These are phyloP conservation scores for Botryosphaeria dothidea DNA, from an alignment of 2,329 filamentous ascomycete genomes.

Conservation along the genomic window DNA sequence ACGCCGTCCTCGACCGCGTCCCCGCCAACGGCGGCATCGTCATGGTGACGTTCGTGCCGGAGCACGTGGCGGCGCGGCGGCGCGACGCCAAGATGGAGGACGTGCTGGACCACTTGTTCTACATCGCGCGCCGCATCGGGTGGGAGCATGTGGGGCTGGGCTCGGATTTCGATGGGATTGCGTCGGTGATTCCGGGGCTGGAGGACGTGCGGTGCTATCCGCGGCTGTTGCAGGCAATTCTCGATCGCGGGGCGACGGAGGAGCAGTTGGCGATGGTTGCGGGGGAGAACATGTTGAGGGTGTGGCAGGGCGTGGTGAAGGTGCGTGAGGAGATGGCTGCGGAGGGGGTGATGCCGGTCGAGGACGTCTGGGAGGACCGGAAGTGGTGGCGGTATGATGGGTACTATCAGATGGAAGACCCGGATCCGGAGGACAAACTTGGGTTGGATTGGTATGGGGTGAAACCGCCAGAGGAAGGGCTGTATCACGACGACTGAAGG, in stretches of 20 bases:
- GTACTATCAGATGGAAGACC: neutral
- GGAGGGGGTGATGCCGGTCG: neutral
- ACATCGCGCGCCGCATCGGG: conserved; percentile 34
- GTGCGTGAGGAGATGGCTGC: neutral
- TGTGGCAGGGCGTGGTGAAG: neutral
- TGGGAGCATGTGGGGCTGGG: conserved; percentile 36
- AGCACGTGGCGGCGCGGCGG: neutral
- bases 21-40: conserved; percentile 26
- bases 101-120: conserved; percentile 35
- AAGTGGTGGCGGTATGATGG: neutral
- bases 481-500: neutral
- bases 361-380: neutral
- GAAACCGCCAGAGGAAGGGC: neutral
- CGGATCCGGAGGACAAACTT: neutral
- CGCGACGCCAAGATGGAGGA: conserved; percentile 19
- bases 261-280: conserved; percentile 11
- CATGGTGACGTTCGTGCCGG: conserved; percentile 29
- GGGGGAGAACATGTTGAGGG: neutral
- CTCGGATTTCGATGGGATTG: conserved; percentile 18
- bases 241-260: neutral
- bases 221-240: conserved; percentile 2
- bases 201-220: conserved; percentile 18
- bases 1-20: conserved; percentile 26
- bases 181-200: neutral
- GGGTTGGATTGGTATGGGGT: neutral